Evolutionary conservation across 352 stramenopile species (phyloP).

Genomic region (Phytophthora colocasiae): DNA sequence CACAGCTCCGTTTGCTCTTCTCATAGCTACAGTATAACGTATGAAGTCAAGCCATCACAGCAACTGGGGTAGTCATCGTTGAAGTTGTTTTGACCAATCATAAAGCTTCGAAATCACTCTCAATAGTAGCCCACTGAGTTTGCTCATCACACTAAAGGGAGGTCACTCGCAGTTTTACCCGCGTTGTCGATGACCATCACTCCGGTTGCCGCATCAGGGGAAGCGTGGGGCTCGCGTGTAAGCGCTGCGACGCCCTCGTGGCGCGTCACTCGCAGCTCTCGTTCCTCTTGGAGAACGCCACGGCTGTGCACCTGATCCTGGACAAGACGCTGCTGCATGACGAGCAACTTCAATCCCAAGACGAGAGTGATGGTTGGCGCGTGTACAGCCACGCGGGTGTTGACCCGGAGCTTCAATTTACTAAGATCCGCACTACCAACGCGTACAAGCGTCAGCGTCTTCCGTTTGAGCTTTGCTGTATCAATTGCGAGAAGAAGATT

Average conservation of each 20-base stretch:
- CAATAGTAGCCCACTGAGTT: slow-evolving; percentile 9
- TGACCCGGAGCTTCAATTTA: slow-evolving; percentile 46
- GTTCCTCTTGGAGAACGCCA: slow-evolving; percentile 62
- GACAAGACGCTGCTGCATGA: slow-evolving; percentile 45
- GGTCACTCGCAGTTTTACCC: slow-evolving; percentile 5
- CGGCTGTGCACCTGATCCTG: slow-evolving; percentile 55
- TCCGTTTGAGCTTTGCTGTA: slow-evolving; percentile 66
- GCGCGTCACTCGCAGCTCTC: slow-evolving; percentile 48
- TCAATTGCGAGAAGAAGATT: slow-evolving; percentile 54
- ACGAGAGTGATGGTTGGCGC: slow-evolving; percentile 38
- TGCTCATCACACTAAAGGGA: slow-evolving; percentile 6
- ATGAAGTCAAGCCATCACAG: background rate
- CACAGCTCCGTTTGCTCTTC: slow-evolving; percentile 45
- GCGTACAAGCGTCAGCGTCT: slow-evolving; percentile 40
- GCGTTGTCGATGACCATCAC: slow-evolving; percentile 24
- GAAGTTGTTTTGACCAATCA: slow-evolving; percentile 36
- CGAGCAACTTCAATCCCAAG: slow-evolving; percentile 34
- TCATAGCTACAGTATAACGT: slow-evolving; percentile 3
- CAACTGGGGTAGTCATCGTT: slow-evolving; percentile 11
- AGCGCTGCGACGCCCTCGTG: slow-evolving; percentile 34
- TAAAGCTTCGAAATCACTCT: background rate
- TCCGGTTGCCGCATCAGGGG: background rate
- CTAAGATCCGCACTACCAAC: slow-evolving; percentile 55
- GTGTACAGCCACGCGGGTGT: slow-evolving; percentile 41
- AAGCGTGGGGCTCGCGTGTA: slow-evolving; percentile 44